Base-by-base conservation (phyloP, 805 yeast genomes). In the Brettanomyces naardenensis region DNA sequence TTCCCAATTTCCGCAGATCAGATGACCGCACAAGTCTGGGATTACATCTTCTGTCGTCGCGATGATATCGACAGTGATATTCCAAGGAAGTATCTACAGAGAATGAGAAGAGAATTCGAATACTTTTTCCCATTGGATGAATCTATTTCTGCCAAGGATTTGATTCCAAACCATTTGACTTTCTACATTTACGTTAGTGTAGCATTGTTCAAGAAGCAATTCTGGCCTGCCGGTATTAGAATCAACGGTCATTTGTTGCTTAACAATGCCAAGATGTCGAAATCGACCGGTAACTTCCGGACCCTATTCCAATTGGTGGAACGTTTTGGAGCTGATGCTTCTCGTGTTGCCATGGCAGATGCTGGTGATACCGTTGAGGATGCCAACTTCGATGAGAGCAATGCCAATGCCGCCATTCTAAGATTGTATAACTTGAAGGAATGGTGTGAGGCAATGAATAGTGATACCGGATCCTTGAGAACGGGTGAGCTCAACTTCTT, bases 301-400 rank as follows among this genome's bases (percentile, higher is more conserved):
- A 92, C 97, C 36, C 69, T 92, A 61, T 74, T 79, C 52, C 87
- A 92, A 61, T 74, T 83, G 58, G 80, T 80, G 43, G 71, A 77
- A 52, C 92, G 92, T 65, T 92, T 80, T 51, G 98, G 98, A 62
- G 95, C 97, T 36, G 98, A 92, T 62, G 97, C 97, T 30, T 70
- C 95, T 9, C 83, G 98, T 71, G 85, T 92, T 60, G 97, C 98
- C 4, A 69, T 92, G 47, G 98, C 97, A 33, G 98, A 92, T 68
- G 96, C 97, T 37, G 98, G 98, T 69, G 98, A 92, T 60, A 71
- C 92, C 31, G 78, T 88, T 49, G 98, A 92, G 66, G 98, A 92
- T 63, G 98, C 98, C 37, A 92, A 92, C 69, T 85, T 92, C 56
- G 98, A 92, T 55, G 98, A 92, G 66, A 68, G 87, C 43, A 89